A percentile compares a stretch with the other conserved stretches of the same genome.
phyloP scores from a whole-genome alignment of 208 protist genomes.

The Crithidia expoeki region DNA sequence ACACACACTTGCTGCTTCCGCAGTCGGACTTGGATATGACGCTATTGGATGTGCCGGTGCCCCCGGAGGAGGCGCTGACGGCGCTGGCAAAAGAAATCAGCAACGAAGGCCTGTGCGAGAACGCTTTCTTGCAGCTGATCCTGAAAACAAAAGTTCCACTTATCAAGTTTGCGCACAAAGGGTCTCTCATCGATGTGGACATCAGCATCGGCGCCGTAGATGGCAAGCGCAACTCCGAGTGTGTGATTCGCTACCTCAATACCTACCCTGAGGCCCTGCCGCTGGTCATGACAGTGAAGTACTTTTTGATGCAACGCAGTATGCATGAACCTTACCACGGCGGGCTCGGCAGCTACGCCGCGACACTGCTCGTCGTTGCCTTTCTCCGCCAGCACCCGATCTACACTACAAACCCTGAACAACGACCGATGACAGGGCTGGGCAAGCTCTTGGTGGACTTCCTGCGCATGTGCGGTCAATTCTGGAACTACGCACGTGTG shows the following conservation, averaged over 20 bases:
- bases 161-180: constrained; percentile 87
- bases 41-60: constrained; percentile 60
- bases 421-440: constrained; percentile 72
- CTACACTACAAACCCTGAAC: constrained; percentile 53
- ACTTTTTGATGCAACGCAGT: constrained; percentile 90
- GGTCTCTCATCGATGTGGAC: constrained; percentile 87
- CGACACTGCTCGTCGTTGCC: constrained; percentile 88
- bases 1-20: constrained; percentile 87
- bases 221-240: constrained; percentile 78
- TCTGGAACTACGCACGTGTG: constrained; percentile 81
- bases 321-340: constrained; percentile 94
- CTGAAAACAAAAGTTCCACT: constrained; percentile 94
- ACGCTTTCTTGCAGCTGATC: constrained; percentile 86
- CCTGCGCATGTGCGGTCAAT: constrained; percentile 90
- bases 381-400: constrained; percentile 93
- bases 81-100: constrained; percentile 68
- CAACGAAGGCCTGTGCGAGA: constrained; percentile 56
- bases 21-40: constrained; percentile 88
- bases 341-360: constrained; percentile 91
- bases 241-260: constrained; percentile 64
- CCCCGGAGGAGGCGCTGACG: constrained; percentile 67
- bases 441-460: constrained; percentile 94
- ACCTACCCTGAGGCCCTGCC: constrained; percentile 79
- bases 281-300: constrained; percentile 89
- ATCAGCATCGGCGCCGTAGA: constrained; percentile 89